Evolutionary conservation across 2,329 filamentous ascomycete genomes (phyloP), one percentile per base, ranked within the genome.

Genomic region (Fonsecaea monophora): DNA sequence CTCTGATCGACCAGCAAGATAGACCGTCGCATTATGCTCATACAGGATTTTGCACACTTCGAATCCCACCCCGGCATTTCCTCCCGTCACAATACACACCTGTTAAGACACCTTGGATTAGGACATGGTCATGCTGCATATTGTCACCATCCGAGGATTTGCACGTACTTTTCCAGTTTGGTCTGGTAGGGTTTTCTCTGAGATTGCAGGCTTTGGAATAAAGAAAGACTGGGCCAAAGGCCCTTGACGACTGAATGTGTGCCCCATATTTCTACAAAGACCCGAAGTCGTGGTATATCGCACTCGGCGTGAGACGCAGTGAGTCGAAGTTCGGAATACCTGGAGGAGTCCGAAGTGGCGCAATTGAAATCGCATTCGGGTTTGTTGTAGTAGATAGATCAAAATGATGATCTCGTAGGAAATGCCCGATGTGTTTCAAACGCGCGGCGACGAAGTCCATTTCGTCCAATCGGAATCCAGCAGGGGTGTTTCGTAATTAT

Each of bases 11-110:
- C 57, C 64, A 8, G 58, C 66, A 10, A 68, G 42, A 7, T 62
- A 66, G n/a, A 68, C 82, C 1, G 78, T 85, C 40, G 79, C 85
- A 62, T 86, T 84, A 40, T 79, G 81, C 12, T 77, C 74, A 74
- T 88, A 88, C 10, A 89, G 78, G 2, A 88, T 80, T 45, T 81
- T 80, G 37, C 78, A 78, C 21, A 88, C 78, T 69, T 87, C 83
- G 48, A 82, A 80, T 9, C 86, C 86, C 6, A 87, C 78, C 40
- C 82, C 82, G 0, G 79, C 73, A 60, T 80, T 78, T 30, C 79
- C 81, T 25, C 83, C 83, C 0, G 78, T 88, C 15, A 88, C 81
- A 66, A 88, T 80, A 53, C 38, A 63, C 76, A 80, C 82, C 38
- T 61, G 30, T 32, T 1, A 1, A 5, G 45, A 10, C 59, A 40